These are phyloP conservation scores for Fusarium beomiforme DNA, from an alignment of 2,329 filamentous ascomycete genomes.

Conservation along the genomic window DNA sequence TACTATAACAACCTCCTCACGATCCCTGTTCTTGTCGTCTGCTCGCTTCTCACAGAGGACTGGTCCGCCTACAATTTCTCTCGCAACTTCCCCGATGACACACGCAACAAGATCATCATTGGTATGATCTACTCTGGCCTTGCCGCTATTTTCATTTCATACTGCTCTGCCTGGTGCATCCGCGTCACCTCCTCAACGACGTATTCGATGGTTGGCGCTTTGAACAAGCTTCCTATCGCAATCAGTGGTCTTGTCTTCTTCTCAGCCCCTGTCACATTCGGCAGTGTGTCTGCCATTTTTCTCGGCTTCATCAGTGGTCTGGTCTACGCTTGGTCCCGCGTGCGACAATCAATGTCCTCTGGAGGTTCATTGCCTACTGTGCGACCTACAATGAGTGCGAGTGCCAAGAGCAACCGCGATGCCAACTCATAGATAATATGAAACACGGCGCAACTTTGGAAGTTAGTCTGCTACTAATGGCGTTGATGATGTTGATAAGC, in stretches of 20 bases:
- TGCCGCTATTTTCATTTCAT: conserved; percentile 97
- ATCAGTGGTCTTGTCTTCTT: conserved; percentile 95
- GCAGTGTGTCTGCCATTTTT: conserved; percentile 89
- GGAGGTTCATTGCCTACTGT: conserved; percentile 76
- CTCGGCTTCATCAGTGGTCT: conserved; percentile 93
- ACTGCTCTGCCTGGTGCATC: conserved; percentile 98
- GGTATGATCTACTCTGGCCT: conserved; percentile 96
- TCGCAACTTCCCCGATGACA: conserved; percentile 87
- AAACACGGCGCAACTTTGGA: background rate
- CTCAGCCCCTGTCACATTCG: conserved; percentile 89
- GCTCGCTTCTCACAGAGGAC: conserved; percentile 86
- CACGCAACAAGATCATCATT: conserved; percentile 80
- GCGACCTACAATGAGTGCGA: conserved; percentile 80
- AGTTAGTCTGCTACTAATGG: background rate
- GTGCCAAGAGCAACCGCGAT: conserved; percentile 89
- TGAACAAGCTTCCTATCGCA: conserved; percentile 98
- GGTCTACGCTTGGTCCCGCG: conserved; percentile 75
- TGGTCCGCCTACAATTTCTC: conserved; percentile 88
- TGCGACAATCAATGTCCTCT: conserved; percentile 76
- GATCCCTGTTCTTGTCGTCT: conserved; percentile 87
- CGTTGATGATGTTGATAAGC: background rate
- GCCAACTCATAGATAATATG: conserved; percentile 63
- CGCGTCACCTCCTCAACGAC: conserved; percentile 97
- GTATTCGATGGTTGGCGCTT: conserved; percentile 96
- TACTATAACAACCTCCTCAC: conserved; percentile 99